Percentiles rank a stretch among this genome's conserved stretches.
Evolutionary conservation across 176 grass and related monocot species (phyloP).

Genomic region (Stipa capillata): DNA sequence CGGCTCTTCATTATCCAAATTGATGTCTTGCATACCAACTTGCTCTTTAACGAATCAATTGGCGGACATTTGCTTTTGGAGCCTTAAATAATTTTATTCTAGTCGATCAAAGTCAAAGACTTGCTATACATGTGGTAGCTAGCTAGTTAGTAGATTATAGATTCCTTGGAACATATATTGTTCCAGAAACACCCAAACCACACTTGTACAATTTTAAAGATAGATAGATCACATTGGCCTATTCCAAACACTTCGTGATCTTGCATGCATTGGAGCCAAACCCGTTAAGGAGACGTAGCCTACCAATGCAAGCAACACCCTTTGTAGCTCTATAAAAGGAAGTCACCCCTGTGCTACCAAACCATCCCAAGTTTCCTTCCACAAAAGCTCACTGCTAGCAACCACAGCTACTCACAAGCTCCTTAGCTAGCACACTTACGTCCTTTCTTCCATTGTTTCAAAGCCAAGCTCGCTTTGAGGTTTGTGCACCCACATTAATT

Average conservation of each 20-base stretch:
- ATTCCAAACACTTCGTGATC: not conserved
- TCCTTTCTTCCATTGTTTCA: not conserved
- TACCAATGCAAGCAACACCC: not conserved
- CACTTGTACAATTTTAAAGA: not conserved
- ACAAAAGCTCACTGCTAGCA: not conserved
- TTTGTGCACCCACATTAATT: not conserved
- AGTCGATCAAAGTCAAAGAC: not conserved
- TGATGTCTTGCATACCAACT: not conserved
- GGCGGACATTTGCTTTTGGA: not conserved
- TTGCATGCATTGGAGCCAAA: not conserved
- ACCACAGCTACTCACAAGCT: not conserved
- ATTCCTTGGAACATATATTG: constrained; percentile 12
- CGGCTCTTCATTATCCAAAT: not conserved
- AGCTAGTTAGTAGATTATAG: not conserved
- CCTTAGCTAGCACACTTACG: not conserved
- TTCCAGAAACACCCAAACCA: not conserved
- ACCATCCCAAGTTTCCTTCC: constrained; percentile 4
- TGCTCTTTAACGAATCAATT: not conserved
- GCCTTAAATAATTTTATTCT: not conserved
- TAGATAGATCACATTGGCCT: not conserved
- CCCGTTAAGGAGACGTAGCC: constrained; percentile 7
- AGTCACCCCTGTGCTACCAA: not conserved
- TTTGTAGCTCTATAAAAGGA: constrained; percentile 27
- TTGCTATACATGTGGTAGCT: not conserved
- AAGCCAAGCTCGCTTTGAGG: too few relatives aligned